These are phyloP conservation scores for Thermothelomyces thermophilus DNA, from an alignment of 2,329 filamentous ascomycete genomes.

Conservation along the genomic window DNA sequence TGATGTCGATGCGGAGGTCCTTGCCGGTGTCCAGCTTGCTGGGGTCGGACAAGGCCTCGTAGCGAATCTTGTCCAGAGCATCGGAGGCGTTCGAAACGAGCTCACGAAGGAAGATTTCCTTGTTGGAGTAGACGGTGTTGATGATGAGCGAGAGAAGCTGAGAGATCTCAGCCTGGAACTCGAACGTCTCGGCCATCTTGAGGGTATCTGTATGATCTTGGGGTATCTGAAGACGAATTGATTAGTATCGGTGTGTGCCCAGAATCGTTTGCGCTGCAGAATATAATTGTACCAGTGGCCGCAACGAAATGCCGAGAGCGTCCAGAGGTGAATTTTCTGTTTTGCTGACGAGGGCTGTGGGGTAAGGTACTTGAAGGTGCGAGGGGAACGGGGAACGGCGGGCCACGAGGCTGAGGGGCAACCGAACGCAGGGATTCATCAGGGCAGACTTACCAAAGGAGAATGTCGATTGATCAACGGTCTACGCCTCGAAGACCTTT, in stretches of 20 bases:
- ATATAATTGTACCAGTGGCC: background rate
- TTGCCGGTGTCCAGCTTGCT: constrained; percentile 96
- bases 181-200: constrained; percentile 92
- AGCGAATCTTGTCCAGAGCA: constrained; percentile 99
- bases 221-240: constrained; percentile 19
- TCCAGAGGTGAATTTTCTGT: too few relatives aligned
- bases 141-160: constrained; percentile 99
- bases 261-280: background rate
- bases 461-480: constrained; percentile 7
- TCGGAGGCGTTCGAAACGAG: constrained; percentile 97
- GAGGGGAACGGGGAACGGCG: background rate
- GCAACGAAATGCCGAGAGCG: too few relatives aligned
- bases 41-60: constrained; percentile 94
- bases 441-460: constrained; percentile 21
- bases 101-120: constrained; percentile 99
- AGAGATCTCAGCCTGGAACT: constrained; percentile 99
- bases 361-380: background rate
- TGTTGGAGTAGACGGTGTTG: constrained; percentile 99
- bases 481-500: constrained; percentile 17
- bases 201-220: constrained; percentile 18
- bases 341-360: too few relatives aligned
- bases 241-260: constrained; percentile 9
- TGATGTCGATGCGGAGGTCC: constrained; percentile 98
- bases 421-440: background rate
- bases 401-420: constrained; percentile 18